Conservation (phyloP, 306 rosid species). For the Vigna trinervia region DNA sequence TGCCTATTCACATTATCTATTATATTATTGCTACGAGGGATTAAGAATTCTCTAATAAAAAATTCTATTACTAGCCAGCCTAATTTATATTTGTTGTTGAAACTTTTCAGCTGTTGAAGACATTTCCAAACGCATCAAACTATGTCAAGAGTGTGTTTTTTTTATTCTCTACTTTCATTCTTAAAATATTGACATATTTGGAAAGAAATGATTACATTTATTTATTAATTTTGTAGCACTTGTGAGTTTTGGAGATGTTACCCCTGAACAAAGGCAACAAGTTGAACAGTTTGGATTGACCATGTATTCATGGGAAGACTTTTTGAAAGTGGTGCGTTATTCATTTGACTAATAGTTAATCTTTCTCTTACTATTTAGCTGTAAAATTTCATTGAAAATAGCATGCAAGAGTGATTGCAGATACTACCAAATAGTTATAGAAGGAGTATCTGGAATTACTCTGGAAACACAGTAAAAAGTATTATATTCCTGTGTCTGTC, state of each 20-base stretch:
- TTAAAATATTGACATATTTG: not conserved
- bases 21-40: conserved; percentile 16
- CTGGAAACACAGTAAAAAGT: not conserved
- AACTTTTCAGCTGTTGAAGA: conserved; percentile 73
- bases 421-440: too few species aligned
- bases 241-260: conserved; percentile 91
- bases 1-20: conserved; percentile 2
- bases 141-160: conserved; percentile 67
- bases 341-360: conserved; percentile 32
- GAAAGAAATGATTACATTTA: conserved; percentile 31
- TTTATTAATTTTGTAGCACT: conserved; percentile 55
- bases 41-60: not conserved
- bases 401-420: not conserved
- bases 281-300: conserved; percentile 58
- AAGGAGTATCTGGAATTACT: not conserved
- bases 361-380: conserved; percentile 12
- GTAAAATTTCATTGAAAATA: conserved; percentile 21
- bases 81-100: conserved; percentile 33
- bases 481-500: not conserved
- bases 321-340: conserved; percentile 73
- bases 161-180: conserved; percentile 42
- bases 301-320: conserved; percentile 82
- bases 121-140: conserved; percentile 67
- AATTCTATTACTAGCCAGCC: conserved; percentile 18
- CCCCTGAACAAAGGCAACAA: conserved; percentile 72